Base-by-base conservation (phyloP, 2,329 filamentous ascomycete genomes). In the Eutypa lata region DNA sequence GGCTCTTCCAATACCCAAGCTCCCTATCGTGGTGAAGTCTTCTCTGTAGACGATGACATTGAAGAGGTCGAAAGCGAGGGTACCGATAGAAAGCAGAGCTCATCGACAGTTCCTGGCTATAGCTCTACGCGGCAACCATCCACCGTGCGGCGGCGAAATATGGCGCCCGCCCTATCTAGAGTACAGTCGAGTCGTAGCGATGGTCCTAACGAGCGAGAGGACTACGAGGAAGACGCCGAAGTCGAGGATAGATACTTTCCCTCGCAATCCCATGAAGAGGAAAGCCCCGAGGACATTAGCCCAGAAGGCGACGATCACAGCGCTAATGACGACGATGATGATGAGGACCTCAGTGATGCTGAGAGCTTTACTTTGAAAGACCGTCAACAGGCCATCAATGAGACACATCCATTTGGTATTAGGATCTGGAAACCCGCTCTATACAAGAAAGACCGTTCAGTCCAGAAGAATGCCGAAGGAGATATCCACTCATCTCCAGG, bases 291-390 rank as follows among this genome's bases (percentile, higher is more conserved):
- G 50, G 64, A 67, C 31, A 49, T 8, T 11, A 19, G 14, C 4
- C 28, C 55, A 6, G 78, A 78, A 14, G 76, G 76, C 19, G 72
- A 76, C 11, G 81, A 82, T 46, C 80, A 80, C 16, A 77, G 78
- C 14, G 76, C 75, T 21, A 72, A 76, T n/a, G n/a, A n/a, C 11
- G 81, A 82, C 46, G 84, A 88, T 10, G 88, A 89, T 19, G 87
- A 89, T 31, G 85, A 76, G 53, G 85, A 89, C 54, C 66, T 92
- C 49, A 97, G 93, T 70, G 94, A 97, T 63, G 89, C 94, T 1
- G 94, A 97, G 73, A 97, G 93, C 75, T 99, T 99, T 69, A 99
- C 94, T 0, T 81, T 99, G 63, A 96, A 95, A 71, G 94, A 99
- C 71, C 86, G 94, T 52, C 94, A 99, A 73, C 87, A 96, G 69